Evolutionary conservation across 1,284 basidiomycete species (phyloP), one percentile per base, ranked within the genome.

Genomic region (Cryptococcus sp.): DNA sequence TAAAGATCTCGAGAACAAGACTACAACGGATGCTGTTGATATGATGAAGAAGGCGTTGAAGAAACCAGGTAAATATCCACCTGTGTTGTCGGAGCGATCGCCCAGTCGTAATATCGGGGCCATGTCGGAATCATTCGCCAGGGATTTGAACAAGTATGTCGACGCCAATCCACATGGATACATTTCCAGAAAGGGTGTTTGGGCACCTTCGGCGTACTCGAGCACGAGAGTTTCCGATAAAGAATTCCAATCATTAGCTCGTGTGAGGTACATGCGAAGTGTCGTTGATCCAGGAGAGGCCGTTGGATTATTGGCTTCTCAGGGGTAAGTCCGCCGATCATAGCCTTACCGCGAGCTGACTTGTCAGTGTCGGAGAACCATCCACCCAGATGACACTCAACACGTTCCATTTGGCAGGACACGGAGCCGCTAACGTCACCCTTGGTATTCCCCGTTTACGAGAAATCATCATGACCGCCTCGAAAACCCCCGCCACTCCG

Each of bases 331-430:
- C 34, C 64, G 3, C 59, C 45, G 31, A 7, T 48, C 57, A 48
- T 57, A 59, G 28, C 18, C 13, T 23, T 14, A 46, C 9, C 1
- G n/a, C 9, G 21, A 37, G 34, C 34, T 39, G 34, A 47, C 32
- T n/a, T 37, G 21, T 19, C 57, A 92, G 92, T 78, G 85, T 99
- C 45, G 96, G 96, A 55, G 96, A 99, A 75, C 96, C 96, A 3
- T 98, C 96, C 22, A 99, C 96, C 1, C 96, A 99, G 74, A 99
- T 99, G 96, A 99, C 96, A 25, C 78, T 99, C 61, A 99, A 99
- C 75, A 99, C 96, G 9, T 99, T 99, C 84, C 96, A 99, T 79
- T 97, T 98, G 73, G 92, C 92, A 86, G 91, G 94, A 63, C 96
- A 98, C 74, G 96, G 96, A 77, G 94, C 96, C 53, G 94, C 96